These are phyloP conservation scores for Erigeron canadensis DNA, from an alignment of 129 eudicot genomes.

Conservation along the genomic window DNA sequence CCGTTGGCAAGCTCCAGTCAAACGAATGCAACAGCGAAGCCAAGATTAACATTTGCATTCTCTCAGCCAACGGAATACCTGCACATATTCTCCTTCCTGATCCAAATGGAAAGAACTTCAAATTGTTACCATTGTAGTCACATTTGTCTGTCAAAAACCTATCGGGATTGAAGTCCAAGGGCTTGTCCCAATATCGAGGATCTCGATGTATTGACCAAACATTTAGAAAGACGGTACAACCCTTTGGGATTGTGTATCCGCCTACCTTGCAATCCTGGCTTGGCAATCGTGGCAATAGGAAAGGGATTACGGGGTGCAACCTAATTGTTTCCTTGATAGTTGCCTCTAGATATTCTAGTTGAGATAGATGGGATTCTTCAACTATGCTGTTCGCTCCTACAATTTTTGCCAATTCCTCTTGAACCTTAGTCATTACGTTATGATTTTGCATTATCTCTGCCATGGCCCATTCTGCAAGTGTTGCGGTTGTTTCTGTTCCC, in stretches of 20 bases:
- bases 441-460: constrained; percentile 5
- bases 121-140: constrained; percentile 14
- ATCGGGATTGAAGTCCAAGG: constrained; percentile 10
- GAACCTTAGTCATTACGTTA: constrained; percentile 2
- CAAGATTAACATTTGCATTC: constrained; percentile 6
- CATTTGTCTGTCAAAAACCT: constrained; percentile 17
- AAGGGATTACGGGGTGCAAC: constrained; percentile 6
- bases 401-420: constrained; percentile 1
- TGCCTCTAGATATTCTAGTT: constrained; percentile 12
- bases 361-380: constrained; percentile 16
- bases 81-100: constrained; percentile 15
- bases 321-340: constrained; percentile 19
- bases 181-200: constrained; percentile 21
- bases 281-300: constrained; percentile 15
- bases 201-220: constrained; percentile 22
- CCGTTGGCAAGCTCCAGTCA: constrained; percentile 13
- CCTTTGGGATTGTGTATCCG: constrained; percentile 18
- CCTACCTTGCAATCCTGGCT: constrained; percentile 17
- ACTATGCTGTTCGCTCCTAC: constrained; percentile 15
- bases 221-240: constrained; percentile 11
- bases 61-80: constrained; percentile 20
- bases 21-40: constrained; percentile 18
- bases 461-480: constrained; percentile 22
- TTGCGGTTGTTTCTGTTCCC: constrained; percentile 14
- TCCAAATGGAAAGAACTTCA: constrained; percentile 6